Conservation (phyloP, 106 monocot genomes). For the Amphibolis antarctica region DNA sequence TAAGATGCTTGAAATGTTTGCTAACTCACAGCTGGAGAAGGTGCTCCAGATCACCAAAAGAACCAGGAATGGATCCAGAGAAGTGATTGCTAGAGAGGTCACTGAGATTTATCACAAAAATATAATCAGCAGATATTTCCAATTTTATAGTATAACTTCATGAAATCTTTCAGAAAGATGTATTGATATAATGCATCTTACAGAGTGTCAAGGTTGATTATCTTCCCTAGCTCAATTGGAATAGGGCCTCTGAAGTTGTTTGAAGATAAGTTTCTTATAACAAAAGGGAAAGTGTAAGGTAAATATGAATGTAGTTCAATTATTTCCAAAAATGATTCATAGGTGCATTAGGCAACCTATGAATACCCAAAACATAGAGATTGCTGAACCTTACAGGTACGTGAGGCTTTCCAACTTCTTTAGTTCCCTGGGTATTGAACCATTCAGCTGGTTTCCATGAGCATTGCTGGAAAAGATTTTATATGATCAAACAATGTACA, state of each 20-base stretch:
- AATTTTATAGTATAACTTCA: background rate
- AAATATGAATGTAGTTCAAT: too few species aligned
- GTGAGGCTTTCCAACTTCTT: slow-evolving; percentile 83
- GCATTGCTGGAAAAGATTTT: slow-evolving; percentile 49
- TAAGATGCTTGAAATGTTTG: background rate
- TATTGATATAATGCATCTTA: slow-evolving; percentile 17
- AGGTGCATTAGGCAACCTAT: background rate
- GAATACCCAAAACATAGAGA: background rate
- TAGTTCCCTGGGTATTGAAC: slow-evolving; percentile 71
- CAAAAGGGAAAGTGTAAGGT: too few species aligned
- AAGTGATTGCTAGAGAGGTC: slow-evolving; percentile 84
- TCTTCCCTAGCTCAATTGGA: slow-evolving; percentile 66
- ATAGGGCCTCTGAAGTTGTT: slow-evolving; percentile 73
- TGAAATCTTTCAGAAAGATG: background rate
- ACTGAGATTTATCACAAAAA: slow-evolving; percentile 14
- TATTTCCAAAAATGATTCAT: background rate
- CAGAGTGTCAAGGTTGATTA: slow-evolving; percentile 92
- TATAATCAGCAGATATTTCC: background rate
- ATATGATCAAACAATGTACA: background rate
- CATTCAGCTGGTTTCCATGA: slow-evolving; percentile 72
- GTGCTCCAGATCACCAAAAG: slow-evolving; percentile 91
- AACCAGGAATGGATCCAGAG: slow-evolving; percentile 66
- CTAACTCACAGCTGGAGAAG: slow-evolving; percentile 74
- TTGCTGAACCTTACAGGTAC: slow-evolving; percentile 51
- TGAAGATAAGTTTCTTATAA: slow-evolving; percentile 71